Evolutionary conservation across 176 grass and related monocot genomes (phyloP), one percentile per base, ranked within the genome.

Genomic region (Aegilops bicornis): DNA sequence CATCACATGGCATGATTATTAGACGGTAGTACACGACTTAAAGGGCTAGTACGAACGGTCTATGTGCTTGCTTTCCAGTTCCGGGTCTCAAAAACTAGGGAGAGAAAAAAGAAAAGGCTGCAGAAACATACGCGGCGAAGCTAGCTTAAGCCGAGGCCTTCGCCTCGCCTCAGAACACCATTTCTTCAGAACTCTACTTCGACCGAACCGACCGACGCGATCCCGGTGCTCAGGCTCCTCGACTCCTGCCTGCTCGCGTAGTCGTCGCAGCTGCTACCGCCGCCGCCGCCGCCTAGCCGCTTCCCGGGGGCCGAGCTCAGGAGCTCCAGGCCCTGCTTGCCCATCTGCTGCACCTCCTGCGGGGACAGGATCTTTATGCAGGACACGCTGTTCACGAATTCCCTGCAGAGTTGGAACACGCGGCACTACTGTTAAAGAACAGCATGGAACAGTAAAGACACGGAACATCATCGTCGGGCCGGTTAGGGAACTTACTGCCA

Each of bases 341-440:
- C 86, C 93, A 98, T 95, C 88, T 94, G 93, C 92, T 98, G 91
- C 78, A 98, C 96, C 87, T 98, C 96, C 36, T 94, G 96, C 0
- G 93, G 93, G 10, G 96, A 98, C 47, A 98, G 92, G 91, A 98
- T 95, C 88, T 94, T 98, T 86, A 98, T 98, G 90, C 91, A 94
- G 67, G 85, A 98, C 12, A 98, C 96, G 31, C 73, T 98, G 23
- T 87, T 95, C 81, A 98, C 96, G 78, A 98, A 98, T 85, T 98
- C 96, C 93, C 96, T 98, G 91, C 35, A 77, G 69, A 67, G 31
- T 84, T 30, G 11, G 36, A 79, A 60, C 4, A 20, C 2, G 1
- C 23, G 14, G 3, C 10, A 20, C 65, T 80, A 16, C 65, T 83
- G 79, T 86, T 86, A 24, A 78, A 69, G n/a, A 36, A 63, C 13